A percentile compares a stretch with the other conserved stretches of the same genome.
Evolutionary conservation across 129 eudicot genomes (phyloP).

Genomic region (Silybum marianum): DNA sequence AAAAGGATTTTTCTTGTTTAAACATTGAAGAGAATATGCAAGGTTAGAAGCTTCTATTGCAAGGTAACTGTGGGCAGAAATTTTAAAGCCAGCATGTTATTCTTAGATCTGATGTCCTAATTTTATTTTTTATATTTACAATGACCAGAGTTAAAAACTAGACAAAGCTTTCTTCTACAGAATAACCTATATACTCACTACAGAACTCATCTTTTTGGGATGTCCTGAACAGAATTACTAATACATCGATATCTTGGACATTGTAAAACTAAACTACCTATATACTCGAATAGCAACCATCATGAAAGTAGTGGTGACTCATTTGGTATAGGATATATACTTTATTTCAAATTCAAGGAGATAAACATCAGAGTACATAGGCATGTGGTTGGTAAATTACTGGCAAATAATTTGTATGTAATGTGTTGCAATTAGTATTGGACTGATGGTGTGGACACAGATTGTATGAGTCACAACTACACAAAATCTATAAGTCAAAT

Average conservation of each 20-base stretch:
- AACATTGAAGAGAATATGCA: neutral
- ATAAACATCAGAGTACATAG: neutral
- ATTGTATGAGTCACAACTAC: too few species aligned
- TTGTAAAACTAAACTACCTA: too few species aligned
- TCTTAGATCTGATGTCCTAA: neutral
- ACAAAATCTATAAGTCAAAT: too few species aligned
- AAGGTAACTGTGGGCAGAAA: neutral
- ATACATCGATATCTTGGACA: neutral
- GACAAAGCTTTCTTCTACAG: neutral
- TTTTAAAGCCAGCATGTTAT: neutral
- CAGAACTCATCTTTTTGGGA: neutral
- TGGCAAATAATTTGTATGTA: neutral
- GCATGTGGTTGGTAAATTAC: neutral
- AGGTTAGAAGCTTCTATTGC: neutral
- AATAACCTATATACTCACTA: neutral
- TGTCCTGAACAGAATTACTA: neutral
- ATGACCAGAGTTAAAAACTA: neutral
- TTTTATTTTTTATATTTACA: too few species aligned
- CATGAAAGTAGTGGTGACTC: too few species aligned
- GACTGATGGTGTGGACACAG: neutral
- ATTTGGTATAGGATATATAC: neutral
- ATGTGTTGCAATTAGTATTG: neutral
- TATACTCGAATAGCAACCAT: too few species aligned
- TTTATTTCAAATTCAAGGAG: neutral
- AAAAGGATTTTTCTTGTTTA: neutral